Base-by-base conservation (phyloP, 2,329 filamentous ascomycete genomes). In the Monilinia polystroma region DNA sequence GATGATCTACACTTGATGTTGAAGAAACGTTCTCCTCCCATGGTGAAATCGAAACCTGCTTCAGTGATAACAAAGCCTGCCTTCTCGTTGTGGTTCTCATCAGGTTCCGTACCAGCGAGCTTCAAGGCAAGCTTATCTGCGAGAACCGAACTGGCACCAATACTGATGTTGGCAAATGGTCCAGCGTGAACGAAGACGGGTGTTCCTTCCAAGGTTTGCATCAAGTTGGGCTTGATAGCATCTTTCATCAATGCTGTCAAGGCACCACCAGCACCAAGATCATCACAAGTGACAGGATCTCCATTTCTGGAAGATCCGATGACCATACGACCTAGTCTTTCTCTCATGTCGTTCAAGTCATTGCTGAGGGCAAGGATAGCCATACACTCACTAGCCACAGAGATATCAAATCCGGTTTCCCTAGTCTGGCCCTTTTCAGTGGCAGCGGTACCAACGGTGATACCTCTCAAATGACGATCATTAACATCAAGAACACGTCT, bases 21-120 rank as follows among this genome's bases (percentile, higher is more conserved):
- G 87, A 99, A 98, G 85, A 99, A 99, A 63, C 95, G 90, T 84
- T 99, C 95, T 70, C 95, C 95, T 71, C 95, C 95, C 95, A 99
- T 99, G 75, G 95, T 98, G 81, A 99, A 99, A 80, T 99, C 95
- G 79, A 99, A 99, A 12, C 95, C 95, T 64, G 95, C 94, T 79
- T 99, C 95, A 1, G 95, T 99, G 49, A 99, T 89, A 29, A 97
- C 94, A 74, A 95, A 98, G 12, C 95, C 95, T 41, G 91, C 87
- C 83, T 95, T 94, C 73, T 88, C 82, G 62, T 87, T 83, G 75
- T 93, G 86, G 74, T 96, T 87, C 81, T 98, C 95, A 71, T 96
- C 94, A 7, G 88, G 85, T 80, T 99, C 95, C 1, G 94, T 97
- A 75, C 95, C 95, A 5, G 93, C 91, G 70, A 99, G 89, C 84